These are phyloP conservation scores for Chalciporus sphaerocephalus DNA, from an alignment of 768 basidiomycete genomes.

Conservation along the genomic window DNA sequence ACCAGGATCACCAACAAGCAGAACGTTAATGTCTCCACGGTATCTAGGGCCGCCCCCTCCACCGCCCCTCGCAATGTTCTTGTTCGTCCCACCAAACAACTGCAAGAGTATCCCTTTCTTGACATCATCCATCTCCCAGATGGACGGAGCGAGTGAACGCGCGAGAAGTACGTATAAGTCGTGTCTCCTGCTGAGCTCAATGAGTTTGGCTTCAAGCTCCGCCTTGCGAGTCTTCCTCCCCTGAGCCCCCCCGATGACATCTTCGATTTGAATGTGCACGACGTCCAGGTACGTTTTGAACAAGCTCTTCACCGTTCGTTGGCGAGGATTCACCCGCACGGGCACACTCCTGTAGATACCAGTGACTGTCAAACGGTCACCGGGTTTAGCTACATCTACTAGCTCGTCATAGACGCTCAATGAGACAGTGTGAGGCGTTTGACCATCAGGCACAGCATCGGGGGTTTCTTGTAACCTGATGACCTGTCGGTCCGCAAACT, in stretches of 20 bases:
- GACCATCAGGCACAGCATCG: constrained; percentile 95
- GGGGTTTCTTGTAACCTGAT: constrained; percentile 96
- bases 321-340: constrained; percentile 90
- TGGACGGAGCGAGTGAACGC: constrained; percentile 85
- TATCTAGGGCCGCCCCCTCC: constrained; percentile 96
- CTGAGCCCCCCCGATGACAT: constrained; percentile 35
- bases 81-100: constrained; percentile 97
- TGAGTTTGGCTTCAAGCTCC: constrained; percentile 76
- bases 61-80: constrained; percentile 87
- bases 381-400: constrained; percentile 94
- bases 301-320: constrained; percentile 86
- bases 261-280: constrained; percentile 77
- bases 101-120: constrained; percentile 97
- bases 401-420: constrained; percentile 98
- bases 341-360: constrained; percentile 95
- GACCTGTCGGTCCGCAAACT: constrained; percentile 94
- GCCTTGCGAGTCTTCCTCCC: constrained; percentile 44
- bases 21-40: constrained; percentile 95
- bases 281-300: constrained; percentile 99
- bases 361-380: constrained; percentile 84
- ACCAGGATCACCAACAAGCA: constrained; percentile 97
- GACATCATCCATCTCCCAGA: constrained; percentile 98
- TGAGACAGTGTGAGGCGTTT: constrained; percentile 96
- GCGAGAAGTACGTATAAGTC: constrained; percentile 87
- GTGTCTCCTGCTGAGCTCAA: constrained; percentile 63